Conservation (phyloP, 371 early-diverging fungal species). For the Actinomucor elegans region DNA sequence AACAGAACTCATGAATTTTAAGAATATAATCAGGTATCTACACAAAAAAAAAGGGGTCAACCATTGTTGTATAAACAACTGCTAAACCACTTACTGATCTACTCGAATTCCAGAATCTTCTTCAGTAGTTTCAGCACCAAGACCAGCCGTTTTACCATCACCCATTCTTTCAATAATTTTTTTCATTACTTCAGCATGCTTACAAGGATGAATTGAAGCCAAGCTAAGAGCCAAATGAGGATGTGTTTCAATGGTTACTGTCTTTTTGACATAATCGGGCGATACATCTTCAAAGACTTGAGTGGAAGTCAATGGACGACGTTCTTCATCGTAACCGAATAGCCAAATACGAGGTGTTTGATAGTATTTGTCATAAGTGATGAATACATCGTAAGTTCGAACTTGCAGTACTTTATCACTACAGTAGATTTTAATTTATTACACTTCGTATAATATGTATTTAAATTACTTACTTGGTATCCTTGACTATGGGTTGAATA, state of each 20-base stretch:
- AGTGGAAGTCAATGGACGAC: conserved; percentile 78
- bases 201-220: conserved; percentile 97
- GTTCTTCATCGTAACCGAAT: conserved; percentile 94
- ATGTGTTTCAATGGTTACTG: conserved; percentile 95
- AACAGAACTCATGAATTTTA: conserved; percentile 95
- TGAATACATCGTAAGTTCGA: conserved; percentile 95
- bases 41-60: background rate
- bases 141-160: conserved; percentile 38
- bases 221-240: conserved; percentile 85
- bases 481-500: background rate
- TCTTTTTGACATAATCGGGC: conserved; percentile 97
- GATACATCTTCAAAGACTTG: conserved; percentile 96
- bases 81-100: conserved; percentile 74
- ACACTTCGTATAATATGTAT: no score
- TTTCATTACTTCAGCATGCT: conserved; percentile 98
- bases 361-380: conserved; percentile 98
- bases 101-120: conserved; percentile 69
- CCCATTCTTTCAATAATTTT: conserved; percentile 84
- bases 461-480: conserved; percentile 17
- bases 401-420: conserved; percentile 90
- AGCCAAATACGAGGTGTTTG: conserved; percentile 97
- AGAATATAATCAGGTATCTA: conserved; percentile 86
- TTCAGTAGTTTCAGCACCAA: conserved; percentile 4
- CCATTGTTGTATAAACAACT: background rate
- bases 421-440: background rate